Base-by-base conservation (phyloP, 2,329 filamentous ascomycete genomes). In the Cladorrhinum sp. region DNA sequence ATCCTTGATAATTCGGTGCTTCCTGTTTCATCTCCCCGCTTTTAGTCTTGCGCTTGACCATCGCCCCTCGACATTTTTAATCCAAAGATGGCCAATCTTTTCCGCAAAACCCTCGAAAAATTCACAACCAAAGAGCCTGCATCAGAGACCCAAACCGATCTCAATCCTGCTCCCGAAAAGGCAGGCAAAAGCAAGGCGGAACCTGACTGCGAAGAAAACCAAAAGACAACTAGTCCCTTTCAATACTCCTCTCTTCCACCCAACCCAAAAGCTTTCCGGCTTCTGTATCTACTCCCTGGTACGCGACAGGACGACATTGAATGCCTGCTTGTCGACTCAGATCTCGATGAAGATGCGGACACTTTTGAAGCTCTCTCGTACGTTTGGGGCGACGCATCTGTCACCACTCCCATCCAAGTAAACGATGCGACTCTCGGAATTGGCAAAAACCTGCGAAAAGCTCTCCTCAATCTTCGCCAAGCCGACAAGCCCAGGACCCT, bases 311-410 rank as follows among this genome's bases (percentile, higher is more conserved):
- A 59, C 5, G 46, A 42, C 6, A 49, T 62, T 18, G 42, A 52
- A 30, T 62, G 60, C 42, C 23, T n/a, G 2, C 51, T 62, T 21
- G 28, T 52, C 14, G 52, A 52, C 9, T 23, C 51, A 12, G 24
- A n/a, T 23, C 26, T 62, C 6, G 18, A 33, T 23, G n/a, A 52
- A 20, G 39, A 50, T n/a, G 18, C 48, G 0, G 48, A 48, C 14
- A 24, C 12, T 4, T 59, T 59, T 23, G 60, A 62, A 36, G 55
- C 60, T 14, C 50, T 61, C 4, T 63, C 59, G 10, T 61, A 58
- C 20, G 58, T 61, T 33, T 62, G 58, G 49, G 61, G 61, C 20
- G 16, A 62, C 24, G 14, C 36, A 10, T 33, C 23, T 5, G 21
- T 12, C n/a, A 39, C 6, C 6, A 48, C 53, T 0, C 48, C 59